These are phyloP conservation scores for Leccinum incarnatum DNA, from an alignment of 768 basidiomycete species.

Conservation along the genomic window DNA sequence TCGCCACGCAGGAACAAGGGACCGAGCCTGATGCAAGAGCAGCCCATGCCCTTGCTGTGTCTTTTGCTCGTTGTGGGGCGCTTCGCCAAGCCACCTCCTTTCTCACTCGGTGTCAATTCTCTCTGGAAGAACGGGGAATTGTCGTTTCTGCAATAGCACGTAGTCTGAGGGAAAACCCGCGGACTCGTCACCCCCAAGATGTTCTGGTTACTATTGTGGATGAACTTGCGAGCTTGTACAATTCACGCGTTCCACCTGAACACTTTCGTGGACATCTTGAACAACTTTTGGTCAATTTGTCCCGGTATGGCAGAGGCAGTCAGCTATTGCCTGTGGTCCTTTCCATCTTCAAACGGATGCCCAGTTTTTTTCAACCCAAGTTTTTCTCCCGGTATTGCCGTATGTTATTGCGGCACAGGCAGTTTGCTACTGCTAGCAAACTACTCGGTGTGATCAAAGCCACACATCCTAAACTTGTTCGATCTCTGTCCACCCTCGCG, in stretches of 20 bases:
- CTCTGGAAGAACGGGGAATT: slow-evolving; percentile 32
- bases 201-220: slow-evolving; percentile 35
- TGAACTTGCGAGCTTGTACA: slow-evolving; percentile 38
- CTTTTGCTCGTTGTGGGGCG: slow-evolving; percentile 28
- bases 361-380: slow-evolving; percentile 39
- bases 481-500: slow-evolving; percentile 6
- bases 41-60: slow-evolving; percentile 32
- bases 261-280: slow-evolving; percentile 45
- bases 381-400: slow-evolving; percentile 39
- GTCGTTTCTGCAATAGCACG: slow-evolving; percentile 40
- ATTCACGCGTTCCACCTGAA: slow-evolving; percentile 30
- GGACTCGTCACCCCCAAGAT: slow-evolving; percentile 26
- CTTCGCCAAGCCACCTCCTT: slow-evolving; percentile 32
- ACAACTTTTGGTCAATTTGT: slow-evolving; percentile 40
- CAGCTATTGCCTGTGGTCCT: slow-evolving; percentile 40
- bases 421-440: slow-evolving; percentile 35
- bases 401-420: slow-evolving; percentile 40
- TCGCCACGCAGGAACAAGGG: slow-evolving; percentile 23
- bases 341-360: slow-evolving; percentile 33
- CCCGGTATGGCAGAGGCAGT: slow-evolving; percentile 36
- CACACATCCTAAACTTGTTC: slow-evolving; percentile 12
- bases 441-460: slow-evolving; percentile 25
- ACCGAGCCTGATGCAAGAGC: slow-evolving; percentile 23
- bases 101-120: slow-evolving; percentile 32
- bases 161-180: slow-evolving; percentile 35